phyloP scores from a whole-genome alignment of 176 grass and related monocot species.

The Poa annua region DNA sequence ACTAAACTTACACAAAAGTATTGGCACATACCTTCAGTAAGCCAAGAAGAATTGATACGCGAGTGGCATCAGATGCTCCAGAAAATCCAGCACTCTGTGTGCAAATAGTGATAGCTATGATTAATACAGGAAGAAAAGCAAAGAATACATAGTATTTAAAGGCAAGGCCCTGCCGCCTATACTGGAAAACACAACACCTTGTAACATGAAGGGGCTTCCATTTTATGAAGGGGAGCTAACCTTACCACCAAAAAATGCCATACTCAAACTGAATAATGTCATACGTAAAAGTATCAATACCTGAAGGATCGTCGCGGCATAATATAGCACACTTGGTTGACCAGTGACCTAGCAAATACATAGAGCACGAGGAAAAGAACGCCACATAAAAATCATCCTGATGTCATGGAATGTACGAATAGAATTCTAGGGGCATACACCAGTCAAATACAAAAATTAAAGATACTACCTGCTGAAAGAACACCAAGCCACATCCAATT shows the following conservation, averaged over 20 bases:
- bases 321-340: conserved; percentile 97
- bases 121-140: conserved; percentile 2
- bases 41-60: conserved; percentile 95
- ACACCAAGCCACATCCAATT: conserved; percentile 90
- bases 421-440: conserved; percentile 9
- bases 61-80: conserved; percentile 91
- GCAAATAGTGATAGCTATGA: conserved; percentile 26
- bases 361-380: conserved; percentile 36
- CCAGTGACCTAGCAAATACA: conserved; percentile 71
- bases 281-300: conserved; percentile 47
- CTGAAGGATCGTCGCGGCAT: conserved; percentile 97
- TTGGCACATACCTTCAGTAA: conserved; percentile 71
- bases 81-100: conserved; percentile 94
- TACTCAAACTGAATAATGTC: conserved; percentile 12
- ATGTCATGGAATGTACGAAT: background rate
- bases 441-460: background rate
- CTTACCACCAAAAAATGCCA: conserved; percentile 16
- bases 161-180: background rate
- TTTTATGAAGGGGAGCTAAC: background rate
- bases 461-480: conserved; percentile 90
- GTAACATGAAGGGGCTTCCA: conserved; percentile 16
- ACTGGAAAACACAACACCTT: background rate
- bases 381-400: background rate
- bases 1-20: background rate
- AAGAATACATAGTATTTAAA: background rate